Percentiles rank a stretch among this genome's conserved stretches.
Evolutionary conservation across 2,329 filamentous ascomycete species (phyloP).

Genomic region (Botryosphaeria dothidea): DNA sequence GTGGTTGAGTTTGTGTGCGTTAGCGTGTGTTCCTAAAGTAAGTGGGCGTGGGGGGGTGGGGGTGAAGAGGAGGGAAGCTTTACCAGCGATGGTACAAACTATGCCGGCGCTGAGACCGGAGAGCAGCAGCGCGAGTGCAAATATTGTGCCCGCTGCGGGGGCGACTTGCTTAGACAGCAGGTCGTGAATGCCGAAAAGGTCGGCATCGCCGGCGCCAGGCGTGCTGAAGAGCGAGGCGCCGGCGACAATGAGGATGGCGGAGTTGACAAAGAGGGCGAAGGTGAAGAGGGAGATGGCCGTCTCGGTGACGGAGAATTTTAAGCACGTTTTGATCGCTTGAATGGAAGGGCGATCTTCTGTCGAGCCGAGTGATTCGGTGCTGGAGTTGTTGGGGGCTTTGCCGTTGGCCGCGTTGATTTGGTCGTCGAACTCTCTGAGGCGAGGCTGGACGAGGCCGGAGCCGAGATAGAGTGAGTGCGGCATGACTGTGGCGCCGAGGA

Average conservation of each 20-base stretch:
- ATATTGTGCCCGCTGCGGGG: constrained; percentile 75
- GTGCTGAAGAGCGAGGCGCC: constrained; percentile 63
- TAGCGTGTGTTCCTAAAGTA: no score
- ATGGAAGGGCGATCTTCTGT: constrained; percentile 70
- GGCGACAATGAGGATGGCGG: constrained; percentile 77
- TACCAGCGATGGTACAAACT: constrained; percentile 81
- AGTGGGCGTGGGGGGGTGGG: neutral
- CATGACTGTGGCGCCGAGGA: constrained; percentile 72
- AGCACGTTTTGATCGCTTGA: constrained; percentile 68
- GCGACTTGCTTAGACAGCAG: constrained; percentile 70
- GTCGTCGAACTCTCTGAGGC: constrained; percentile 40
- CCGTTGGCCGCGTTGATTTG: neutral
- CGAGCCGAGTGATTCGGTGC: constrained; percentile 44
- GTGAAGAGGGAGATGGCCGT: constrained; percentile 73
- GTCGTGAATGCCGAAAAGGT: constrained; percentile 80
- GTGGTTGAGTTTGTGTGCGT: neutral
- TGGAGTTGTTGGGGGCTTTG: constrained; percentile 22
- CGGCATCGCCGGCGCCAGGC: constrained; percentile 63
- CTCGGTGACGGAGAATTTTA: constrained; percentile 73
- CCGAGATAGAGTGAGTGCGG: constrained; percentile 60
- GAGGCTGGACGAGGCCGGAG: constrained; percentile 57
- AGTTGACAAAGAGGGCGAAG: constrained; percentile 83
- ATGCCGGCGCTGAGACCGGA: constrained; percentile 81
- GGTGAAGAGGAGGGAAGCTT: neutral
- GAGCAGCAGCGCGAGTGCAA: constrained; percentile 76